Evolutionary conservation across 108 stramenopile genomes (phyloP).

Genomic region (Discostella pseudostelligera): DNA sequence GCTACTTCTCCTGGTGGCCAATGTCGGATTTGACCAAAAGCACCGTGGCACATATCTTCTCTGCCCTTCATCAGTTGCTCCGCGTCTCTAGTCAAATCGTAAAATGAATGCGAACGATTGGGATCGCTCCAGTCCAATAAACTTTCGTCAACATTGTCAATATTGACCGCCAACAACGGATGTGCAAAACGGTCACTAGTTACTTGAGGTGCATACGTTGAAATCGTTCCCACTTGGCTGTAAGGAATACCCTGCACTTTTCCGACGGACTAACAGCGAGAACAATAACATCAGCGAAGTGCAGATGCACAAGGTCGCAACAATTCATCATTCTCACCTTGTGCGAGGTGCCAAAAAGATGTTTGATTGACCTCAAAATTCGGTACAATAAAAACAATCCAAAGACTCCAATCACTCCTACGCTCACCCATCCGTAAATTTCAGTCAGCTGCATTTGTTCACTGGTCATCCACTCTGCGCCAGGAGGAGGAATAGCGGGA

Average conservation of each 20-base stretch:
- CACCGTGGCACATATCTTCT: conserved; percentile 39
- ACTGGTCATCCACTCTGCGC: conserved; percentile 69
- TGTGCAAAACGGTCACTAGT: conserved; percentile 58
- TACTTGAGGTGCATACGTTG: conserved; percentile 75
- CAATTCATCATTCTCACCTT: conserved; percentile 21
- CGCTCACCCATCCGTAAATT: conserved; percentile 64
- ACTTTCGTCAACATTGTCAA: conserved; percentile 58
- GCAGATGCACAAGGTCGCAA: background rate
- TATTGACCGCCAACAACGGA: conserved; percentile 72
- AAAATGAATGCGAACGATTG: conserved; percentile 56
- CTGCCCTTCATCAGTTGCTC: conserved; percentile 45
- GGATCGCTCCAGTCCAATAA: conserved; percentile 81
- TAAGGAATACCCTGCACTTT: conserved; percentile 32
- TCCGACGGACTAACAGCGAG: conserved; percentile 23
- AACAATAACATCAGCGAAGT: conserved; percentile 3
- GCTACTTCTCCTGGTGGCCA: conserved; percentile 36
- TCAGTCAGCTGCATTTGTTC: conserved; percentile 64
- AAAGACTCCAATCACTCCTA: conserved; percentile 36
- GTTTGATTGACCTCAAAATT: conserved; percentile 19
- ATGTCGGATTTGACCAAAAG: conserved; percentile 46
- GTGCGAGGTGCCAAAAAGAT: conserved; percentile 37
- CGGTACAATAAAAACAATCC: conserved; percentile 36
- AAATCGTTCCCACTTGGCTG: conserved; percentile 39
- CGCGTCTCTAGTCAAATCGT: conserved; percentile 78
- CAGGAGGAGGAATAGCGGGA: conserved; percentile 59